Evolutionary conservation across 179 eudicot genomes (phyloP).

Genomic region (Silene noctiflora): DNA sequence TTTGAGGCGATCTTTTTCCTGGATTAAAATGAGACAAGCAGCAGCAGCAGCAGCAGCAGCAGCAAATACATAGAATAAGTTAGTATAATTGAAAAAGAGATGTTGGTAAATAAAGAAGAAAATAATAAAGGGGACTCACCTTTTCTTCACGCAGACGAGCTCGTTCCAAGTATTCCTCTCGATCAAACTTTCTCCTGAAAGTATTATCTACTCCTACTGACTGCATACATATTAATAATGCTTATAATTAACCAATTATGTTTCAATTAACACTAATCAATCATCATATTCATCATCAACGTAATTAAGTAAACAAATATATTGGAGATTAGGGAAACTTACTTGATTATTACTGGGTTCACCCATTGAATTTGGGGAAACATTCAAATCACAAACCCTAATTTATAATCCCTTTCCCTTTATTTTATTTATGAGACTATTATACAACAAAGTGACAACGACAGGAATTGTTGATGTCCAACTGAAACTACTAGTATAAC

Average conservation of each 20-base stretch:
- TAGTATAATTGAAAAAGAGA: background rate
- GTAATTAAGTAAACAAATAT: no score
- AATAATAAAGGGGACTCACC: slow-evolving; percentile 28
- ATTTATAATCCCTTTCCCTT: no score
- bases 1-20: slow-evolving; percentile 59
- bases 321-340: slow-evolving; percentile 11
- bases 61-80: background rate
- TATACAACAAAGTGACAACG: no score
- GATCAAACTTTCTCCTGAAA: slow-evolving; percentile 77
- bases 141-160: slow-evolving; percentile 93
- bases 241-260: background rate
- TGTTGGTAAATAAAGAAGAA: background rate
- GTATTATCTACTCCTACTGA: slow-evolving; percentile 88
- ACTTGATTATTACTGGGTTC: slow-evolving; percentile 45
- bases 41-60: no score
- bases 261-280: background rate
- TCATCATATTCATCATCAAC: background rate
- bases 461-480: no score
- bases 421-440: no score
- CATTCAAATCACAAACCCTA: slow-evolving; percentile 22
- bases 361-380: slow-evolving; percentile 36
- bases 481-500: no score
- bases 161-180: slow-evolving; percentile 79
- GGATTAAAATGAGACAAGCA: background rate
- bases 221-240: slow-evolving; percentile 26